Percentiles rank a stretch among this genome's conserved stretches.
Evolutionary conservation across 2,329 filamentous ascomycete genomes (phyloP).

Genomic region (Penicillium sp.): DNA sequence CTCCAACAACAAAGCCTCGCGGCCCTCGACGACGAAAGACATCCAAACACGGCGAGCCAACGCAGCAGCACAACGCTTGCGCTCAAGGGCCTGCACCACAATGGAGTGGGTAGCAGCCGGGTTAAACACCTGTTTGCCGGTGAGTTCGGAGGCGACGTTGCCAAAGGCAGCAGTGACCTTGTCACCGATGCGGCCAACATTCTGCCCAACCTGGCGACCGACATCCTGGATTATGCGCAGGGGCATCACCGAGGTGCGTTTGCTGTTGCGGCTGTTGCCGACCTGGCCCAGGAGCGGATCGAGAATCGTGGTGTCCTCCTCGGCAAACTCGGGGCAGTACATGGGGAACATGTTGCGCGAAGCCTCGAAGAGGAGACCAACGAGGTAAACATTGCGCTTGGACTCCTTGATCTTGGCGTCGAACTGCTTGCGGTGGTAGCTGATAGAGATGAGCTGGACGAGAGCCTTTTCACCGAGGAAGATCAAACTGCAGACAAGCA

Average conservation of each 20-base stretch:
- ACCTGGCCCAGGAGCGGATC: conserved; percentile 70
- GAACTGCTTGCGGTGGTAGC: conserved; percentile 67
- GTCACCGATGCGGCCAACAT: conserved; percentile 79
- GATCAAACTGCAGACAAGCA: conserved; percentile 57
- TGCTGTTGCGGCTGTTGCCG: conserved; percentile 49
- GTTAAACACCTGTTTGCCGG: conserved; percentile 93
- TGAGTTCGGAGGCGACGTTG: conserved; percentile 90
- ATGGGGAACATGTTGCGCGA: conserved; percentile 85
- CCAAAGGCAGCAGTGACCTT: conserved; percentile 92
- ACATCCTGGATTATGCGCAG: conserved; percentile 65
- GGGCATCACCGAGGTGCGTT: conserved; percentile 67
- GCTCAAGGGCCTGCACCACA: conserved; percentile 84
- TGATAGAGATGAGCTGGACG: conserved; percentile 65
- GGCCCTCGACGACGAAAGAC: conserved; percentile 92
- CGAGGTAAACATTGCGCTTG: conserved; percentile 78
- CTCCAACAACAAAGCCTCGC: conserved; percentile 72
- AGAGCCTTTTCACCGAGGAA: conserved; percentile 59
- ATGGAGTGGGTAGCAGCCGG: conserved; percentile 86
- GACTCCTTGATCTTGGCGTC: conserved; percentile 76
- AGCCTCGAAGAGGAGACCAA: conserved; percentile 85
- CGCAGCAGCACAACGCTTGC: conserved; percentile 80
- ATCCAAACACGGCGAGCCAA: conserved; percentile 94
- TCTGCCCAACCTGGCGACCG: conserved; percentile 63
- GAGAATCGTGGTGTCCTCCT: conserved; percentile 90
- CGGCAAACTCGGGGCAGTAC: conserved; percentile 84